Evolutionary conservation across 2,329 filamentous ascomycete genomes (phyloP), one percentile per base, ranked within the genome.

Genomic region (Pestalotiopsis fici): DNA sequence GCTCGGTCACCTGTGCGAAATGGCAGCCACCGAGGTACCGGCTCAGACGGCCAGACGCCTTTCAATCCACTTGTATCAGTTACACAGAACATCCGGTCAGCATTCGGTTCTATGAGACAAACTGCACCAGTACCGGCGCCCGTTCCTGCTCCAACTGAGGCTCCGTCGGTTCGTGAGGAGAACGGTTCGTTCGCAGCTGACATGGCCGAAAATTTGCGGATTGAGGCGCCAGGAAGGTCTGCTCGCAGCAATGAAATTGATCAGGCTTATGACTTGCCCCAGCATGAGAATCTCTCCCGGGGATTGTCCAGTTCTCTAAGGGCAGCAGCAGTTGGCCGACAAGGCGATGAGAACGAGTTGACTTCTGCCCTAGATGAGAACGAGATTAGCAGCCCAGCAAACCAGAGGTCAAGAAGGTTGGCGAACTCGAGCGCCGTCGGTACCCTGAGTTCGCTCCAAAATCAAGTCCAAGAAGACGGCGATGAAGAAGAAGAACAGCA

Each of bases 1-100:
- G 43, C 70, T 2, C 73, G 72, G 55, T 77, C 75, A 31, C 73
- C 75, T 27, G 69, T 69, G 43, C 73, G 69, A 7, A 65, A 72
- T 57, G 67, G 67, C 47, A 71, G 68, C 54, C 47, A 66, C 27
- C 13, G 57, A 35, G 31, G 57, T 15, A 35, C 27, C 9, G 57
- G 57, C 2, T 59, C 57, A 18, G 57, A 59, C 21, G 15, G 15
- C n/a, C 57, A 27, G 27, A 21, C 57, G 4, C 57, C 31, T 11
- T 66, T 68, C 61, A 65, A 65, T 18, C 55, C 68, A 9, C 70
- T 71, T 15, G 64, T 67, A 37, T 67, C 70, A 18, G 55, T 74
- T 6, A 66, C 69, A 43, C 72, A 72, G 59, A 74, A 65, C 25
- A 69, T 71, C 25, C 57, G 70, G 12, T 69, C 72, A 2, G 73